phyloP scores from a whole-genome alignment of 2,329 filamentous ascomycete genomes.

The Cercospora nicotianae region DNA sequence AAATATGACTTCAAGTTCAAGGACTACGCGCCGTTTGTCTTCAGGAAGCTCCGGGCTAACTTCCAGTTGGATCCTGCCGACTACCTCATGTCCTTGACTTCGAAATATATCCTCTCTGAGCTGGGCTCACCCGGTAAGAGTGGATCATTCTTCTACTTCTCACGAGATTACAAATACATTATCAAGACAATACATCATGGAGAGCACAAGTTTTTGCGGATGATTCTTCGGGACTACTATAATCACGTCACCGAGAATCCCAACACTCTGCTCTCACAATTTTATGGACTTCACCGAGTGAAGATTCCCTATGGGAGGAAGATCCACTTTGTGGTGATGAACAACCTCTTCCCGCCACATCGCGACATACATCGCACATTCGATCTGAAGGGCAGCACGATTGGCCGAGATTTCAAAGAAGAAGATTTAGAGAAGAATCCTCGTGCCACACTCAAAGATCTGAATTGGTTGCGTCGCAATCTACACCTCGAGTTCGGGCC shows the following conservation, averaged over 20 bases:
- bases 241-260: conserved; percentile 88
- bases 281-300: conserved; percentile 94
- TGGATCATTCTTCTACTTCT: conserved; percentile 99
- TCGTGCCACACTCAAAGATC: conserved; percentile 87
- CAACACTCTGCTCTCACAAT: conserved; percentile 94
- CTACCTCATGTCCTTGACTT: conserved; percentile 96
- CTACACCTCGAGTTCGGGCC: conserved; percentile 85
- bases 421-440: conserved; percentile 86
- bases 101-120: conserved; percentile 97
- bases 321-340: conserved; percentile 99
- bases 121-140: conserved; percentile 96
- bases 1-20: conserved; percentile 99
- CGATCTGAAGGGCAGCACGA: conserved; percentile 92
- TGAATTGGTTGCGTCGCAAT: conserved; percentile 91
- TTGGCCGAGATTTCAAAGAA: conserved; percentile 88
- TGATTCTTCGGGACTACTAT: conserved; percentile 88
- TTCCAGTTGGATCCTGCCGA: conserved; percentile 95
- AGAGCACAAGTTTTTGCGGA: conserved; percentile 84
- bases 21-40: conserved; percentile 99
- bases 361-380: conserved; percentile 97
- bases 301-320: conserved; percentile 98
- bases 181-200: conserved; percentile 99
- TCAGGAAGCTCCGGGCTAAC: conserved; percentile 81
- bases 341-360: conserved; percentile 97
- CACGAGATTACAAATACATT: conserved; percentile 98